These are phyloP conservation scores for Platanus orientalis DNA, from an alignment of 164 flowering plant genomes.

Conservation along the genomic window DNA sequence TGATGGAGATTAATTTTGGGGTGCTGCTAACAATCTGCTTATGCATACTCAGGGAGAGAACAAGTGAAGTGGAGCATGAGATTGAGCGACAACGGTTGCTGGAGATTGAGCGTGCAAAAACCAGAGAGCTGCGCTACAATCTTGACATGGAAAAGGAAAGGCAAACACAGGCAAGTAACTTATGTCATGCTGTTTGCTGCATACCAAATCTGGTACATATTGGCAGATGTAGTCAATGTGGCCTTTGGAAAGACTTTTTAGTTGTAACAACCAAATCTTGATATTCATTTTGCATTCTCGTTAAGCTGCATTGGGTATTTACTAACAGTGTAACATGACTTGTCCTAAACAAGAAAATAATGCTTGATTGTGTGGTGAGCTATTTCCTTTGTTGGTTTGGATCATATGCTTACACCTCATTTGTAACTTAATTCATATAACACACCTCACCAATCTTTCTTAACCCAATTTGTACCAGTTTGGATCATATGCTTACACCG, in stretches of 20 bases:
- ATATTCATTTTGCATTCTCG: background rate
- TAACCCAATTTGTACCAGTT: no score
- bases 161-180: slow-evolving; percentile 63
- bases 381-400: no score
- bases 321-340: background rate
- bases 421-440: no score
- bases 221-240: background rate
- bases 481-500: no score
- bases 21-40: slow-evolving; percentile 5
- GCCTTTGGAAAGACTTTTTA: background rate
- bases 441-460: no score
- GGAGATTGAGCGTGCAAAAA: slow-evolving; percentile 81
- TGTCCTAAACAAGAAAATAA: background rate
- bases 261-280: background rate
- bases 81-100: slow-evolving; percentile 73
- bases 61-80: slow-evolving; percentile 64
- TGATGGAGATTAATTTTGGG: background rate
- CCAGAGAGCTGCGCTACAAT: slow-evolving; percentile 76
- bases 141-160: slow-evolving; percentile 92
- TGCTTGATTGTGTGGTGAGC: no score
- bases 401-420: no score
- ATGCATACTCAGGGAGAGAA: slow-evolving; percentile 54
- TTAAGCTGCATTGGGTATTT: background rate
- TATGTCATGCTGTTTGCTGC: background rate
- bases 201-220: background rate